phyloP scores from a whole-genome alignment of 1,284 basidiomycete genomes.

The Mycena sp. region DNA sequence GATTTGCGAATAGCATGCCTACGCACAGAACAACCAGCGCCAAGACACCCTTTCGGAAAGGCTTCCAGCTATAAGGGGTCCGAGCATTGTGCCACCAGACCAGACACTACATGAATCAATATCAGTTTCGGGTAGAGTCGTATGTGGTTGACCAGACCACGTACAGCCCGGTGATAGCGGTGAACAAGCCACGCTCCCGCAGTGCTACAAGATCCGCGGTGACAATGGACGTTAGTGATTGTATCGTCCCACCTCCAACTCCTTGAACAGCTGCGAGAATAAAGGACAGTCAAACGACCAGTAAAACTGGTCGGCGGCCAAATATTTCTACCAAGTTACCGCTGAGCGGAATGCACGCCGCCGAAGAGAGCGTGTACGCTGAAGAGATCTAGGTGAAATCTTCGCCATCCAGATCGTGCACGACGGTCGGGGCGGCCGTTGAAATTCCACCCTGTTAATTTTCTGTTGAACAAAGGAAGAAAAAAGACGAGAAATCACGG shows the following conservation, averaged over 20 bases:
- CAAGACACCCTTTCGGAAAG: slow-evolving; percentile 25
- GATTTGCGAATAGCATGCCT: no score
- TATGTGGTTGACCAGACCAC: not conserved
- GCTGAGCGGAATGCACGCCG: slow-evolving; percentile 45
- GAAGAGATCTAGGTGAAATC: slow-evolving; percentile 45
- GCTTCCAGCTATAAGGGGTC: not conserved
- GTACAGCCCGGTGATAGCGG: slow-evolving; percentile 39
- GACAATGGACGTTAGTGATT: slow-evolving; percentile 46
- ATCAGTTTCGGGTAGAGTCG: not conserved
- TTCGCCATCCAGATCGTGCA: not conserved
- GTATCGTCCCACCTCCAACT: slow-evolving; percentile 50
- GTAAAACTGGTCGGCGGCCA: slow-evolving; percentile 11
- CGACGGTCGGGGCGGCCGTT: not conserved
- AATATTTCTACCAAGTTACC: slow-evolving; percentile 47
- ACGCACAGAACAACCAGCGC: slow-evolving; percentile 44
- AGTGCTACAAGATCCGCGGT: slow-evolving; percentile 49
- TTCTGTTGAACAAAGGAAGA: not conserved
- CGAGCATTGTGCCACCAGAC: no score
- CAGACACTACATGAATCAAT: no score
- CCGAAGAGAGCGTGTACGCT: slow-evolving; percentile 49
- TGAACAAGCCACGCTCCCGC: slow-evolving; percentile 48
- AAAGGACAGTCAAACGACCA: not conserved
- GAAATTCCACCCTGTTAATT: not conserved
- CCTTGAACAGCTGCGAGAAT: slow-evolving; percentile 45
- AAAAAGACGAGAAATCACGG: not conserved